phyloP scores from a whole-genome alignment of 768 basidiomycete species.

The Phaeolepiota aurea region DNA sequence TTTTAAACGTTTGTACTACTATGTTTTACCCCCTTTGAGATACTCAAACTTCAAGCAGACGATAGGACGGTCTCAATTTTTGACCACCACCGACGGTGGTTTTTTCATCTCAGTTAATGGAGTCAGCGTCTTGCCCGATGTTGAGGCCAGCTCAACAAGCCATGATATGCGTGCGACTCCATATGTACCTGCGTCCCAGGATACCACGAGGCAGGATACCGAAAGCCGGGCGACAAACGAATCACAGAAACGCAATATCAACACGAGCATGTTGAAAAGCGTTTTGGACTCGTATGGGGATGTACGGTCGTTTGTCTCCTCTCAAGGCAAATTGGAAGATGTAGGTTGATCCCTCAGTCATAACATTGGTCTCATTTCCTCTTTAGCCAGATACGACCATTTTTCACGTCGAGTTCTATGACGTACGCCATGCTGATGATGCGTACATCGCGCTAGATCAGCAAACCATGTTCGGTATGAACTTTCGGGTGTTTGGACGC shows the following conservation, averaged over 20 bases:
- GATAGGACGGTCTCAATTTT: constrained; percentile 43
- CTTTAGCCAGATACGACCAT: constrained; percentile 16
- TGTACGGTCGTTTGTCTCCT: constrained; percentile 16
- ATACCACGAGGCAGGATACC: background rate
- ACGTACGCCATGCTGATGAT: constrained; percentile 45
- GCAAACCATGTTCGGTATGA: constrained; percentile 42
- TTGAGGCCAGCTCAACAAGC: background rate
- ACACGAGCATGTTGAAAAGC: constrained; percentile 18
- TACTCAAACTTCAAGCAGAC: constrained; percentile 25
- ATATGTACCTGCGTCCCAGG: background rate
- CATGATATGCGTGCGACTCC: background rate
- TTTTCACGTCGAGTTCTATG: constrained; percentile 62
- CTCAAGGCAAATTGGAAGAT: constrained; percentile 10
- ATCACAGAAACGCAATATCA: constrained; percentile 8
- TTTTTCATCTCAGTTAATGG: constrained; percentile 41
- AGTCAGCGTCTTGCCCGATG: constrained; percentile 7
- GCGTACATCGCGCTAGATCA: constrained; percentile 46
- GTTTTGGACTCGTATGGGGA: constrained; percentile 26
- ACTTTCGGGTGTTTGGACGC: constrained; percentile 33
- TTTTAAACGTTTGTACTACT: constrained; percentile 28
- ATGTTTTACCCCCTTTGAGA: constrained; percentile 5
- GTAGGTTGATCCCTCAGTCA: constrained; percentile 3
- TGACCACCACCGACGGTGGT: constrained; percentile 42
- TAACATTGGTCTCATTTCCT: constrained; percentile 11
- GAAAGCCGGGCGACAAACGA: background rate